These are phyloP conservation scores for Leccinum aurantiacum DNA, from an alignment of 768 basidiomycete genomes.

Conservation along the genomic window DNA sequence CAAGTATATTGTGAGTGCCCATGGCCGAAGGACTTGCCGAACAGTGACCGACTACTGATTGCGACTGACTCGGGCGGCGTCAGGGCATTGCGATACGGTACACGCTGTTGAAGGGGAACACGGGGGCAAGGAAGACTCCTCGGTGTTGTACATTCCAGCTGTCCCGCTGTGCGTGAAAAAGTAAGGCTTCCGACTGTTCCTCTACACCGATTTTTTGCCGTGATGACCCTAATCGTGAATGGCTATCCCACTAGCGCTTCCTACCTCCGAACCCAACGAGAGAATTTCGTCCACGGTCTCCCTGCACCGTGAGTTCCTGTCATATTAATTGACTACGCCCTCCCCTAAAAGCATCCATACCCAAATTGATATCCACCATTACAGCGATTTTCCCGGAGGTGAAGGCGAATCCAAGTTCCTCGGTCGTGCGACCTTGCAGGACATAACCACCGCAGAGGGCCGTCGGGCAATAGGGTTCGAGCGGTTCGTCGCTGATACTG, in stretches of 20 bases:
- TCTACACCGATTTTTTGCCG: not conserved
- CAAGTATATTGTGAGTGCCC: conserved; percentile 54
- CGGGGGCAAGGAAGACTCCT: conserved; percentile 47
- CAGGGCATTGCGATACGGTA: conserved; percentile 56
- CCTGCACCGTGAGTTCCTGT: conserved; percentile 46
- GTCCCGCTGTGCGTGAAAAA: conserved; percentile 51
- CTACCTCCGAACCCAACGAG: conserved; percentile 51
- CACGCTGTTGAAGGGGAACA: conserved; percentile 57
- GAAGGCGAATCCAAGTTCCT: conserved; percentile 47
- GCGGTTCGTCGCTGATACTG: conserved; percentile 26
- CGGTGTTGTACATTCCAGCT: conserved; percentile 57
- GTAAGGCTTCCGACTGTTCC: conserved; percentile 29
- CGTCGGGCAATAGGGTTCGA: conserved; percentile 46
- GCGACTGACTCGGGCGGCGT: not conserved
- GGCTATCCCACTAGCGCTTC: conserved; percentile 35
- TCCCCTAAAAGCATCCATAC: not conserved
- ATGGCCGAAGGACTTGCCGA: not conserved
- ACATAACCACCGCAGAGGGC: conserved; percentile 38
- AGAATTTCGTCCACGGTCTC: conserved; percentile 46
- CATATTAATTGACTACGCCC: not conserved
- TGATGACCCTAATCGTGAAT: not conserved
- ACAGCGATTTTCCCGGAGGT: conserved; percentile 55
- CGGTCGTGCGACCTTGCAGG: conserved; percentile 35
- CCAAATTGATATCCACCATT: not conserved
- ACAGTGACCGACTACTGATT: not conserved